These are phyloP conservation scores for Corrigiola litoralis DNA, from an alignment of 179 eudicot species.

Conservation along the genomic window DNA sequence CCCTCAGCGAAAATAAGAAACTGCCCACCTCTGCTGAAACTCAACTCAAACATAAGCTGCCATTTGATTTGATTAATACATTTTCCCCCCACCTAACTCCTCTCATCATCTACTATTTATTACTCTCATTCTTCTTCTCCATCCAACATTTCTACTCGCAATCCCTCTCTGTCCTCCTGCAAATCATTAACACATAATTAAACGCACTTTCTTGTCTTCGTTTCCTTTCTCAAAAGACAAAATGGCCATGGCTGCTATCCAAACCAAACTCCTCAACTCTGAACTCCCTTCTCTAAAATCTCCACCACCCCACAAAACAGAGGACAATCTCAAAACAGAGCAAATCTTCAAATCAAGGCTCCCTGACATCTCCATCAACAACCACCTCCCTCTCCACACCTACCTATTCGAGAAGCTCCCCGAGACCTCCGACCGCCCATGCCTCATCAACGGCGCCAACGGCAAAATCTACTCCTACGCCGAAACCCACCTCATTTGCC, in stretches of 20 bases:
- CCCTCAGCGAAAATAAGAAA: not conserved
- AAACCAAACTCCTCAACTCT: conserved; percentile 4
- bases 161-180: conserved; percentile 1
- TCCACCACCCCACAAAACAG: not conserved
- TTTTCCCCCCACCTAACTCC: conserved; percentile 12
- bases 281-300: not conserved
- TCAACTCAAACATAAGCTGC: not conserved
- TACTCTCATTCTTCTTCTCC: conserved; percentile 17
- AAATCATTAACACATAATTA: not conserved
- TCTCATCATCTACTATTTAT: not conserved
- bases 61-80: no score
- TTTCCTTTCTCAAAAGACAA: not conserved
- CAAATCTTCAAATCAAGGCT: conserved; percentile 63
- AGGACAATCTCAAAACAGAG: conserved; percentile 9
- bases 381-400: conserved; percentile 63
- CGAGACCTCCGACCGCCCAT: conserved; percentile 29
- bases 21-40: conserved; percentile 16
- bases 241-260: conserved; percentile 28
- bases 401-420: conserved; percentile 60
- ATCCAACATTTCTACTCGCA: not conserved
- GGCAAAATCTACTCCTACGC: conserved; percentile 45
- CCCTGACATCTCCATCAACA: conserved; percentile 53
- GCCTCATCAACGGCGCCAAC: conserved; percentile 53
- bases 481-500: conserved; percentile 49
- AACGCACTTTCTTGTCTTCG: not conserved